Evolutionary conservation across 148 eudicot genomes (phyloP), one percentile per base, ranked within the genome.

Genomic region (Dianthus caryophyllus): DNA sequence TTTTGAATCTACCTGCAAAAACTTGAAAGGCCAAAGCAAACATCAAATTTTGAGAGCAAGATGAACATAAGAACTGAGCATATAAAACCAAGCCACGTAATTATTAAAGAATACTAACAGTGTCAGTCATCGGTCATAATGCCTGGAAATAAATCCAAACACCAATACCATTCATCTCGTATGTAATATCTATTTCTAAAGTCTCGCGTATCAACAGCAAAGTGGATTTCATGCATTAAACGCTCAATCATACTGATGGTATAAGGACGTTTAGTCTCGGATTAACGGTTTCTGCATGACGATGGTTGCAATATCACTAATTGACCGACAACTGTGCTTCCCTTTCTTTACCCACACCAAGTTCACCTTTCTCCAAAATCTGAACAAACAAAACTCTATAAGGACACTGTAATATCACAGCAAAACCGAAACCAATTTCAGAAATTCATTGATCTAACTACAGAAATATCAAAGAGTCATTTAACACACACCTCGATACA

Each of bases 351-450:
- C 98, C 96, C 55, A 95, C 98, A 80, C 89, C 91, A 66, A 93
- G 90, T 81, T 93, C 98, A 64, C 98, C 98, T 84, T 93, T 93
- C 53, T 93, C 98, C 84, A 93, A 76, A 78, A 93, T 93, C 98
- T 93, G 70, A 71, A 57, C 17, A 68, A 25, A 58, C 17, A 27
- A 65, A 36, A 18, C 21, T 9, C 9, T 20, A 38, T 49, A 22
- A 61, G 12, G 57, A 69, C 25, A 51, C 5, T 1, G 26, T n/a
- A n/a, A 1, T 21, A 60, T 61, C n/a, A 49, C 1, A 60, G 6
- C 18, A 16, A 18, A 48, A 9, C 14, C 17, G 55, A 13, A 22
- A 53, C 10, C 14, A n/a, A 55, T 16, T 44, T n/a, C 48, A 21
- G 5, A n/a, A 66, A 24, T 25, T 30, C 7, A 53, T 51, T 18